Evolutionary conservation across 331 rosid genomes (phyloP), one percentile per base, ranked within the genome.

Genomic region (Acacia pycnantha): DNA sequence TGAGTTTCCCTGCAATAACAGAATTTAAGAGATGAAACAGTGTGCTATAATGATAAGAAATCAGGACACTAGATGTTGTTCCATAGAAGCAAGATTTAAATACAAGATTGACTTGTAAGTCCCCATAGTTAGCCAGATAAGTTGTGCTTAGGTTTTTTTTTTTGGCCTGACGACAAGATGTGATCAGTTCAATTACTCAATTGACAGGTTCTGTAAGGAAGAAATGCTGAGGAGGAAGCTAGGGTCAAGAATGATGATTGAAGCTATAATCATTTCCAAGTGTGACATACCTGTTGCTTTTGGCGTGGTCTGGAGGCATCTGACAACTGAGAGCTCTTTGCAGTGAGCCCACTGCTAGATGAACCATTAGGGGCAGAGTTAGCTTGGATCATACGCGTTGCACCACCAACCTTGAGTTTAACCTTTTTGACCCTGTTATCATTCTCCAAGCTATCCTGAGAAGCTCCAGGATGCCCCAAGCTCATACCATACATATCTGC

Each of bases 331-430:
- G 93, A 83, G 77, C 82, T 86, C 88, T 88, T 95, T 19, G 58
- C 53, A 40, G 88, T 81, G 53, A 85, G 72, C 8, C 81, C 91
- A 40, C 82, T 86, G 76, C 88, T 91, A 0, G 90, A 78, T 54
- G 89, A 86, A 67, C 96, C 95, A 56, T 92, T 95, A 65, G 91
- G 86, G 47, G 91, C 76, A 64, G 94, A 87, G 83, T 90, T 91
- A 46, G 97, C 91, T 89, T 91, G 92, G 86, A 92, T 91, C 35
- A 97, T 92, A 16, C 92, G 90, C 0, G 87, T 92, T 65, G 87
- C 94, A 44, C 98, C 97, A 44, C 97, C 86, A 79, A 93, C 97
- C 92, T 84, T 96, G 77, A 96, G 98, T 82, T 93, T 96, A 76
- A 93, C 94, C 87, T 89, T 96, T 82, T 92, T 96, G 72, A 93